These are phyloP conservation scores for Paulownia fortunei DNA, from an alignment of 257 asterid genomes.

Conservation along the genomic window DNA sequence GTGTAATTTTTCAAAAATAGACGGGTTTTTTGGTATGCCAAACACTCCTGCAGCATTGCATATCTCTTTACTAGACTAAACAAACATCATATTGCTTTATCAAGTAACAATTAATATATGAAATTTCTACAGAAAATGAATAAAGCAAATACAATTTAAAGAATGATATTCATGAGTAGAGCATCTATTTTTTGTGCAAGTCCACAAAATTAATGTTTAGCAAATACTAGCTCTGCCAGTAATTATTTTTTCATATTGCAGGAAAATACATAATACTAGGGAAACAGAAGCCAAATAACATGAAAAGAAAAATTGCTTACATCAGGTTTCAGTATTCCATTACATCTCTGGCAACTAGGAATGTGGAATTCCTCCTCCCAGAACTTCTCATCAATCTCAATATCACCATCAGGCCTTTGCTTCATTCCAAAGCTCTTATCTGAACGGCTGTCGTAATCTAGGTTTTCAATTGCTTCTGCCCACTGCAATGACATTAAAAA, in stretches of 20 bases:
- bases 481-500: constrained; percentile 61
- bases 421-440: constrained; percentile 97
- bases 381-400: constrained; percentile 94
- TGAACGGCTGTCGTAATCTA: constrained; percentile 85
- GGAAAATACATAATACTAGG: neutral
- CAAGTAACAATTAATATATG: neutral
- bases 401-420: constrained; percentile 97
- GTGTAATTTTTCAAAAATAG: too few species aligned
- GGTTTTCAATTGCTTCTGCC: constrained; percentile 95
- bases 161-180: neutral
- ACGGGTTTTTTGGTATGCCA: too few species aligned
- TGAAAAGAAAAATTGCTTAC: constrained; percentile 53
- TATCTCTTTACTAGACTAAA: neutral
- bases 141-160: neutral
- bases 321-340: constrained; percentile 87
- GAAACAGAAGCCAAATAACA: constrained; percentile 6
- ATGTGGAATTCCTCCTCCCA: constrained; percentile 95
- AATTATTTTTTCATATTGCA: neutral
- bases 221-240: neutral
- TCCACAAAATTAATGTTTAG: neutral
- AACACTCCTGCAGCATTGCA: neutral
- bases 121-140: neutral
- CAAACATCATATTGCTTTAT: neutral
- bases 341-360: constrained; percentile 75
- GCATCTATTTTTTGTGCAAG: neutral